Evolutionary conservation across 768 basidiomycete genomes (phyloP), one percentile per base, ranked within the genome.

Genomic region (Auriscalpium vulgare): DNA sequence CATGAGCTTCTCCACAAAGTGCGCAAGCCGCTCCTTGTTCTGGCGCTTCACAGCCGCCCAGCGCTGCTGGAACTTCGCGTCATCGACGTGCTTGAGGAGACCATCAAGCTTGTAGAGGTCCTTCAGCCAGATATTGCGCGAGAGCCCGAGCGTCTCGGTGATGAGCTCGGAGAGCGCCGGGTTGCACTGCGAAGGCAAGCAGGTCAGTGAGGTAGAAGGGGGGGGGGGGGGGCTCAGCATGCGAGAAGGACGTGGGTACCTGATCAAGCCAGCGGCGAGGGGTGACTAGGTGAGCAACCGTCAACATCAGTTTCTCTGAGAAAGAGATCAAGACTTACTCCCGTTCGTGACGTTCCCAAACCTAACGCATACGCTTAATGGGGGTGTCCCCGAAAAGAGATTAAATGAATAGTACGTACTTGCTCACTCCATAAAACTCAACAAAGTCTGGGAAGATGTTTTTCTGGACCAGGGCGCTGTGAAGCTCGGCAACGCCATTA

Each of bases 401-500:
- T 11, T 17, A 19, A 58, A 50, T 36, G 2, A 16, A 62, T 21
- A 37, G 49, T 54, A 59, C 64, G 11, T 59, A 76, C 84, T 88
- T 94, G 85, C 87, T 87, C 58, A 82, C 67, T 3, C 95, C 95
- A 65, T 85, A 88, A 69, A 88, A 91, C 36, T 97, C 93, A 48
- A 97, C 95, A 66, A 95, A 95, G 72, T 97, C 94, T 66, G 88
- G 90, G 63, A 89, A 68, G 62, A 91, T 89, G 8, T 87, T 91
- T 19, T 85, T 84, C 69, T 77, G 79, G 52, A 98, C 88, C 46
- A 98, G 81, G 53, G 92, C 87, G 57, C 86, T 89, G 76, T 98
- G 97, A 29, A 98, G 76, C 81, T 94, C 95, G 10, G 97, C 95
- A 13, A 98, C 97, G 65, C 97, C 95, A 63, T 99, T 99, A 65